Conservation (phyloP, 371 early-diverging fungal genomes). For the Mortierella sp. region DNA sequence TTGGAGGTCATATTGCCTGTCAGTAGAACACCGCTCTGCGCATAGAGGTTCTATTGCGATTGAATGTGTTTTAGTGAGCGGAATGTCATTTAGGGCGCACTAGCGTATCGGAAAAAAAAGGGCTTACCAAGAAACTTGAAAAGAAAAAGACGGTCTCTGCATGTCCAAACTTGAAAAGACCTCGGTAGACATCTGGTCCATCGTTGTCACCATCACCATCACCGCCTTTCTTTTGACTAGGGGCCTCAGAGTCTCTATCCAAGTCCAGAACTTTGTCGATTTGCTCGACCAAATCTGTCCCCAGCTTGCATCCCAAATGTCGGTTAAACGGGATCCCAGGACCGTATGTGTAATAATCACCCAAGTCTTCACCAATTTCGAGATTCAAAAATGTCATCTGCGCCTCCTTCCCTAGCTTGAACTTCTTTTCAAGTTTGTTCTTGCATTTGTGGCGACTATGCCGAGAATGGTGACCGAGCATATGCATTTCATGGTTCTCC, state of each 20-base stretch:
- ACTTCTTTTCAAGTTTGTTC: neutral
- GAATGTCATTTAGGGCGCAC: too few relatives aligned
- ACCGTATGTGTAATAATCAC: conserved; percentile 36
- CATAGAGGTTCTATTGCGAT: conserved; percentile 18
- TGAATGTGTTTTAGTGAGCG: too few relatives aligned
- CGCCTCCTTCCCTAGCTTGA: neutral
- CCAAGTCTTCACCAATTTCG: conserved; percentile 33
- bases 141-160: conserved; percentile 44
- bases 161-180: conserved; percentile 48
- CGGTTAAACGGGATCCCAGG: conserved; percentile 45
- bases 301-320: conserved; percentile 35
- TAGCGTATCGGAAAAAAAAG: neutral
- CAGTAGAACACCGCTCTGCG: conserved; percentile 8
- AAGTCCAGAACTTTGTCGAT: conserved; percentile 20
- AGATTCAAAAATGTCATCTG: conserved; percentile 14
- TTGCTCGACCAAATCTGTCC: conserved; percentile 13
- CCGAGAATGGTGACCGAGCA: neutral
- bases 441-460: neutral
- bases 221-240: conserved; percentile 5
- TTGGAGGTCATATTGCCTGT: conserved; percentile 28
- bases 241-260: neutral
- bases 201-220: conserved; percentile 26
- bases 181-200: neutral
- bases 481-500: neutral
- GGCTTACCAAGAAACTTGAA: conserved; percentile 38